Evolutionary conservation across 2,329 filamentous ascomycete species (phyloP), one percentile per base, ranked within the genome.

Genomic region (Stemphylium vesicarium): DNA sequence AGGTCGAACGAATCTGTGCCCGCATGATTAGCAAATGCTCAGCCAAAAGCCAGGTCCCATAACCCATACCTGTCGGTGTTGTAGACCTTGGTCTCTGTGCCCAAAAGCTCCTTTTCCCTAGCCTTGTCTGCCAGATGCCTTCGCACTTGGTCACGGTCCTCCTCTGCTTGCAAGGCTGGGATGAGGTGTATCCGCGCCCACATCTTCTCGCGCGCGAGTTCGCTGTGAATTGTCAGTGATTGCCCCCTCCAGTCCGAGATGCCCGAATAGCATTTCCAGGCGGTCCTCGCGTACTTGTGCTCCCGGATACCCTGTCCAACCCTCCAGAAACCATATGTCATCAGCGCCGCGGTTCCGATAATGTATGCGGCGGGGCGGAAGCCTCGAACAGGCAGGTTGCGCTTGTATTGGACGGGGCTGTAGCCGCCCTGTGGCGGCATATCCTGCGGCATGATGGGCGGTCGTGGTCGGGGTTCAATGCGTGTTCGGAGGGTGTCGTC

Each of bases 381-480:
- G 68, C 94, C 94, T 72, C 89, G 89, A 62, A 90, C 88, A 62
- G 95, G 95, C 60, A 99, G 83, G 81, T 98, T 98, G 79, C 95
- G 90, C 87, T 96, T 96, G 84, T 97, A 99, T 81, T 99, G 95
- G 65, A 99, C 89, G 78, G 94, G 89, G 78, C 88, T 89, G 80
- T 99, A 99, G 84, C 95, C 95, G 82, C 94, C 95, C 74, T 80
- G 78, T 70, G 95, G 95, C 82, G 95, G 95, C 87, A 99, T 91
- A 84, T 99, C 95, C 85, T 98, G 93, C 82, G 90, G 88, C 94
- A 98, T 97, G 74, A 64, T 88, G 82, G 59, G 63, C 55, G 57
- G 50, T 63, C 46, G 44, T 59, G 33, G 57, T 56, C 47, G 64
- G 61, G 59, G 60, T 42, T 67, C 68, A 72, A 74, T 74, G 56